These are phyloP conservation scores for Stemphylium lycopersici DNA, from an alignment of 2,329 filamentous ascomycete genomes.

Conservation along the genomic window DNA sequence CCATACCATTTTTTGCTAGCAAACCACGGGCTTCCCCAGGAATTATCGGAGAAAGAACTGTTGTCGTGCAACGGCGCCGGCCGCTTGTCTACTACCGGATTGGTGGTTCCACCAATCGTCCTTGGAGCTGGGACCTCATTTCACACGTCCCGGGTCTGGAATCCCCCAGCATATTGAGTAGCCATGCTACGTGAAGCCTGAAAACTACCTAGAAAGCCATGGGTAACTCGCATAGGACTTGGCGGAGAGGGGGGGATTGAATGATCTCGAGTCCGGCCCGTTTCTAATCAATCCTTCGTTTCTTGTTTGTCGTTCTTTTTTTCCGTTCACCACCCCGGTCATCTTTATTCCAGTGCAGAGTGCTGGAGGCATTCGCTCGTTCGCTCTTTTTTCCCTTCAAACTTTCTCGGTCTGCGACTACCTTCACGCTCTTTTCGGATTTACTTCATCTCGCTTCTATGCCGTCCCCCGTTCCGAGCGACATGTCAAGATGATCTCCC, in stretches of 20 bases:
- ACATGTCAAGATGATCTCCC: conserved; percentile 33
- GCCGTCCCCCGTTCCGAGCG: conserved; percentile 14
- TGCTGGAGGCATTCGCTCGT: conserved; percentile 8
- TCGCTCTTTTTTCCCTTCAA: conserved; percentile 1
- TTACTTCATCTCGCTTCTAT: conserved; percentile 16
- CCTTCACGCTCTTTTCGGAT: conserved; percentile 5
- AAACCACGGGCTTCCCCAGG: conserved; percentile 30
- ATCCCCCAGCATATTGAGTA: conserved; percentile 19
- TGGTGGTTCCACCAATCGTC: conserved; percentile 36
- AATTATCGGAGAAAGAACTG: conserved; percentile 22
- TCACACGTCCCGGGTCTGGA: conserved; percentile 27
- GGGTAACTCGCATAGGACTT: conserved; percentile 19
- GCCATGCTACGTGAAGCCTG: conserved; percentile 17
- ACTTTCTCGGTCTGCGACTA: conserved; percentile 9
- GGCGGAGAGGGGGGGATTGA: conserved; percentile 9
- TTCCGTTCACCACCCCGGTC: conserved; percentile 6
- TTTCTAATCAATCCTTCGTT: conserved; percentile 13
- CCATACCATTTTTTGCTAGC: conserved; percentile 20
- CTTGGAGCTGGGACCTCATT: conserved; percentile 26
- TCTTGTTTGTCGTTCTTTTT: conserved; percentile 12
- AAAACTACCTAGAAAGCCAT: conserved; percentile 22
- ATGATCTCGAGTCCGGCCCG: conserved; percentile 16
- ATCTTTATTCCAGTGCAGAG: background rate
- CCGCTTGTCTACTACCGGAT: conserved; percentile 16
- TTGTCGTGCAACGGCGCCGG: conserved; percentile 24